Evolutionary conservation across 2,329 filamentous ascomycete genomes (phyloP), one percentile per base, ranked within the genome.

Genomic region (Rutstroemia sp.): DNA sequence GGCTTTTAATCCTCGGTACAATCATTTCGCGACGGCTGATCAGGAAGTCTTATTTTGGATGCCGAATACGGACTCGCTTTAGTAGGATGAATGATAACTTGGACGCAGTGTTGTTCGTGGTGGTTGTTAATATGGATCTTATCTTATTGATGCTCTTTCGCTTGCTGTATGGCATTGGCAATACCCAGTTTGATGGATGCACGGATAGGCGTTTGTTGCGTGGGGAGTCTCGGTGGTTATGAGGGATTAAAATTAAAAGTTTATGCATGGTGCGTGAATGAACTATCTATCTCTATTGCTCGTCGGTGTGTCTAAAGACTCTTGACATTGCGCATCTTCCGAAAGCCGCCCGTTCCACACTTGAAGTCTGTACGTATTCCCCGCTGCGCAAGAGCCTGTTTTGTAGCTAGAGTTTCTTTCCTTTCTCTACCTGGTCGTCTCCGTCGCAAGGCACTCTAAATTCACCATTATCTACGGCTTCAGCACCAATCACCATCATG

Each of bases 1-100:
- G 44, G 89, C 88, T 21, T 94, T 91, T 70, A 97, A 96, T 69
- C 94, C 92, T 25, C 81, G 92, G 50, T 94, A 87, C 72, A 96
- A 97, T 71, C 85, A 96, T 75, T 80, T 97, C 63, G 92, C 90
- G 8, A 94, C 87, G 46, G 94, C 90, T 3, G 92, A 97, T 65
- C 87, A 87, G 67, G 91, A 96, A 54, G 75, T 90, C 58, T 73
- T 89, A 19, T 89, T 92, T 64, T 92, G 88, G 87, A 71, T 89
- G 38, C 88, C 88, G 1, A 87, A 90, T 68, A 80, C 83, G 64
- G 54, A 67, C 58, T 46, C 37, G 25, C 47, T 56, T 34, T 51
- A 17, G 44, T 51, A 12, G 30, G 10, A 2, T 10, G 9, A 9
- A 34, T 12, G 9, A 34, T 34, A 12, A 34, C 30, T 34, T 34